These are phyloP conservation scores for Trichoderma breve DNA, from an alignment of 2,329 filamentous ascomycete species.

Conservation along the genomic window DNA sequence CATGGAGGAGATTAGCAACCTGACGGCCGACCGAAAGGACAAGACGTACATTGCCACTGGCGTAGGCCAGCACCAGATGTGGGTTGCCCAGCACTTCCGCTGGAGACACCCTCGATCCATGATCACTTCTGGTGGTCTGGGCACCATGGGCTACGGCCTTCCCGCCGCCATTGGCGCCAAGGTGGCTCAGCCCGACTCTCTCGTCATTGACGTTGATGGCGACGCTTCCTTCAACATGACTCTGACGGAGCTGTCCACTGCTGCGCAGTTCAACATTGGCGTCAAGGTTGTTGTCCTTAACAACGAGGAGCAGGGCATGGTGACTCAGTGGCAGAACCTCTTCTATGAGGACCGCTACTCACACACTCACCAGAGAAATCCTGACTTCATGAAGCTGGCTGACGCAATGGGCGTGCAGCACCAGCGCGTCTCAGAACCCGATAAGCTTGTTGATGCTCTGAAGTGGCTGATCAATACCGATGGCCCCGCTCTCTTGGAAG, in stretches of 20 bases:
- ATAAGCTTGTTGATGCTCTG: conserved; percentile 73
- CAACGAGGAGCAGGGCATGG: conserved; percentile 98
- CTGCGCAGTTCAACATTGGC: conserved; percentile 92
- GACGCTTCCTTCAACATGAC: conserved; percentile 99
- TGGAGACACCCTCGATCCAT: conserved; percentile 90
- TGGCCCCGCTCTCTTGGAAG: conserved; percentile 89
- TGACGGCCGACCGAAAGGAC: conserved; percentile 77
- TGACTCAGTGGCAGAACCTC: conserved; percentile 96
- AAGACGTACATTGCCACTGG: conserved; percentile 87
- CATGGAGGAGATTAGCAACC: conserved; percentile 83
- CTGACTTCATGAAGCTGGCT: conserved; percentile 90
- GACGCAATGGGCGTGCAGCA: conserved; percentile 88
- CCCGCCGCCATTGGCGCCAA: conserved; percentile 95
- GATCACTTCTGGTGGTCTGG: conserved; percentile 94
- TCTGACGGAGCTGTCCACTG: conserved; percentile 88
- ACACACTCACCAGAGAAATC: conserved; percentile 91
- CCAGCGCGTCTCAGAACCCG: conserved; percentile 67
- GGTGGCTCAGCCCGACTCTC: conserved; percentile 70
- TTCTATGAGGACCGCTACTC: conserved; percentile 94
- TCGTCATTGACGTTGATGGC: conserved; percentile 94
- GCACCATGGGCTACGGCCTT: conserved; percentile 85
- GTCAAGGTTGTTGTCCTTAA: conserved; percentile 94
- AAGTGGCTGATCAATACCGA: conserved; percentile 87
- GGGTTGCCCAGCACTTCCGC: conserved; percentile 93
- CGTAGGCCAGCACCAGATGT: conserved; percentile 98